These are phyloP conservation scores for Pinus taeda DNA, from an alignment of 75 land plant species.

Conservation along the genomic window DNA sequence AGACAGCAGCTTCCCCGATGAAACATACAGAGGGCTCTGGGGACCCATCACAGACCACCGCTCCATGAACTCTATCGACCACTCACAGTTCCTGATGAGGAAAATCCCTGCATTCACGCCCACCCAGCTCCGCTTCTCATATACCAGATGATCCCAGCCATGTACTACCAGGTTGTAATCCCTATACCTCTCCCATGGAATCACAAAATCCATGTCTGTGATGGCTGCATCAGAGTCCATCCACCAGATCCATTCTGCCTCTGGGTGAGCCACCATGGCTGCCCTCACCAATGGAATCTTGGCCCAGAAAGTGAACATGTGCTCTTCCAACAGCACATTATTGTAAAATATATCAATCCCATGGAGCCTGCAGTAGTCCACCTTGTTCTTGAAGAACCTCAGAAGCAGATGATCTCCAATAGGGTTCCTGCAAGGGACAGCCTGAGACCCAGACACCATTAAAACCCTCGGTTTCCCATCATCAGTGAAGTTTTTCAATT, in stretches of 20 bases:
- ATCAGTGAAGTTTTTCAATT: constrained; percentile 13
- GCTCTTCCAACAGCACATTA: constrained; percentile 49
- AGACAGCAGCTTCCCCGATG: constrained; percentile 42
- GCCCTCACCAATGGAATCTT: constrained; percentile 68
- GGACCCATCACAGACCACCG: constrained; percentile 83
- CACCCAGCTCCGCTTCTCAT: constrained; percentile 66
- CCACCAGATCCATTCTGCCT: constrained; percentile 97
- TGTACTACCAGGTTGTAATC: constrained; percentile 71
- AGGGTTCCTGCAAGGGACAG: constrained; percentile 58
- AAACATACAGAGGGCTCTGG: constrained; percentile 32
- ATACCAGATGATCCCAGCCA: constrained; percentile 63
- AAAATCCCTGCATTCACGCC: constrained; percentile 85
- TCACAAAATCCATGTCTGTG: constrained; percentile 88
- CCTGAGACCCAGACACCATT: constrained; percentile 81
- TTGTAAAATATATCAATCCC: constrained; percentile 85
- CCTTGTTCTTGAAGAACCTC: constrained; percentile 85
- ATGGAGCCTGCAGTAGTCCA: constrained; percentile 86
- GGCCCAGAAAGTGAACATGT: constrained; percentile 79
- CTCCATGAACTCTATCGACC: constrained; percentile 83
- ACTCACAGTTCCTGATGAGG: constrained; percentile 87
- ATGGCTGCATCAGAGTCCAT: constrained; percentile 90
- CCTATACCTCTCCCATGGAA: constrained; percentile 60
- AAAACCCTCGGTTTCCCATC: constrained; percentile 40
- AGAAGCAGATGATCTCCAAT: constrained; percentile 87
- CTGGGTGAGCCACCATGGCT: constrained; percentile 89